phyloP scores from a whole-genome alignment of 495 filamentous ascomycete genomes.

The Pyrenula aspistea region DNA sequence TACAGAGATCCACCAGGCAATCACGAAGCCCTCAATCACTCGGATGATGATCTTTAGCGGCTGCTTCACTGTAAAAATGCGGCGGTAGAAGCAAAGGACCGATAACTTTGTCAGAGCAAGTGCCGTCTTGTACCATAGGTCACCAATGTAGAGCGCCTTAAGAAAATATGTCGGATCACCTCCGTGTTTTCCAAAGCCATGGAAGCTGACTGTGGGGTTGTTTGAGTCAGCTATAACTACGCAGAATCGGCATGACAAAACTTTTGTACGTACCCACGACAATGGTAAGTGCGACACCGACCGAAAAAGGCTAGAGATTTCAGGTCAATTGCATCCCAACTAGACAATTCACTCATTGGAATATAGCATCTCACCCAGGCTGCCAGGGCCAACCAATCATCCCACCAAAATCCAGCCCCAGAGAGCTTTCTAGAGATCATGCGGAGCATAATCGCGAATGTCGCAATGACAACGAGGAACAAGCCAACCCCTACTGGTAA shows the following conservation, averaged over 20 bases:
- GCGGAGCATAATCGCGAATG: background rate
- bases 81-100: background rate
- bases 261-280: background rate
- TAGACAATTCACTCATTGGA: background rate
- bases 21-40: background rate
- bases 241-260: background rate
- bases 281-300: background rate
- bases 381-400: background rate
- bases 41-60: background rate
- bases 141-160: background rate
- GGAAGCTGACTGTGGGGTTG: background rate
- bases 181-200: background rate
- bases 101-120: background rate
- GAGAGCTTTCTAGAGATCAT: background rate
- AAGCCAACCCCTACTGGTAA: background rate
- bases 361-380: background rate
- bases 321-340: background rate
- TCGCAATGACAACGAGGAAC: background rate
- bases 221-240: background rate
- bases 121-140: background rate
- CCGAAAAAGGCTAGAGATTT: background rate
- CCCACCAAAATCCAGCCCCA: background rate
- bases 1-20: background rate
- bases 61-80: background rate
- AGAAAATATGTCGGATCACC: background rate